Evolutionary conservation across 768 basidiomycete genomes (phyloP).

Genomic region (Gloeostereum incarnatum): DNA sequence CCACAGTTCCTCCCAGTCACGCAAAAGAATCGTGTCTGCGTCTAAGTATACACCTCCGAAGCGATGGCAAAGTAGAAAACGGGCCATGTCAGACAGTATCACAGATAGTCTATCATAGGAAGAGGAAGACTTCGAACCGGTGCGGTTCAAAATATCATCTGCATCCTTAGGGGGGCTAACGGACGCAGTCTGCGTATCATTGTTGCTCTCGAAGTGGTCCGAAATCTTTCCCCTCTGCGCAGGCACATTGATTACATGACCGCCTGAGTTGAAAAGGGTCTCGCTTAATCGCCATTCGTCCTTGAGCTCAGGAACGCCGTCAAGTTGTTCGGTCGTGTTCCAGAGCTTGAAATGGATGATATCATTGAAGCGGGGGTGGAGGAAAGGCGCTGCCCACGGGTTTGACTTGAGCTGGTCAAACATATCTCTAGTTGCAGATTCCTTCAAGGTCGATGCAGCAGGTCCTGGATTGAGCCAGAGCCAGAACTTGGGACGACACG

Average conservation of each 20-base stretch:
- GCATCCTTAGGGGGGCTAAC: conserved; percentile 23
- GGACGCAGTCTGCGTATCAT: conserved; percentile 10
- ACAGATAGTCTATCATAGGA: conserved; percentile 89
- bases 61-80: conserved; percentile 90
- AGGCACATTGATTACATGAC: conserved; percentile 62
- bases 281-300: conserved; percentile 82
- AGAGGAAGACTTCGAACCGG: conserved; percentile 77
- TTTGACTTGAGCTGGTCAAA: conserved; percentile 70
- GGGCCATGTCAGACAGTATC: conserved; percentile 93
- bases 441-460: conserved; percentile 82
- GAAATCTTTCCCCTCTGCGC: conserved; percentile 18
- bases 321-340: conserved; percentile 97
- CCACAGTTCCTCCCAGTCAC: conserved; percentile 99
- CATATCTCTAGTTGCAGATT: conserved; percentile 76
- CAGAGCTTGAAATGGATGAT: conserved; percentile 93
- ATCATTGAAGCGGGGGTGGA: conserved; percentile 87
- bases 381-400: conserved; percentile 93
- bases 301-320: conserved; percentile 81
- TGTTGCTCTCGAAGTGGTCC: too few relatives aligned
- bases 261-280: conserved; percentile 84
- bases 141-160: conserved; percentile 52
- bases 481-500: conserved; percentile 91
- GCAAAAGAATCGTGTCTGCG: conserved; percentile 89
- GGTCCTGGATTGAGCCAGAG: conserved; percentile 99
- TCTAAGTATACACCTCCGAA: conserved; percentile 97